Conservation (phyloP, 345 rosid species). For the Eutrema japonicum region DNA sequence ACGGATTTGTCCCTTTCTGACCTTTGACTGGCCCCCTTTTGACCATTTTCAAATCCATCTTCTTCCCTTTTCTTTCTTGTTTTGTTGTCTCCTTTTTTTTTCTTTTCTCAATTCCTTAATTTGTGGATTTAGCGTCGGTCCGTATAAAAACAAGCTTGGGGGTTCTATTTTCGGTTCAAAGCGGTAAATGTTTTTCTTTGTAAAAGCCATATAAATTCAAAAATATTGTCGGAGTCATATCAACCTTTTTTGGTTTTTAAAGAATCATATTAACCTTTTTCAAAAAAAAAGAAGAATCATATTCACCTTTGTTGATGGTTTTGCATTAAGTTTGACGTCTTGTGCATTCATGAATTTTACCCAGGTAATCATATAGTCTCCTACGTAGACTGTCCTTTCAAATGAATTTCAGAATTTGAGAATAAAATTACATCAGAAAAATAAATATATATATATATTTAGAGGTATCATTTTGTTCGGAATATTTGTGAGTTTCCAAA, state of each 20-base stretch:
- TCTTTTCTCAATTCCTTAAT: constrained; percentile 31
- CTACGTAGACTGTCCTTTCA: constrained; percentile 28
- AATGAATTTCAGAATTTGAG: neutral
- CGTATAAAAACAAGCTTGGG: constrained; percentile 12
- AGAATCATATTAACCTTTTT: neutral
- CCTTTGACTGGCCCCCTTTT: constrained; percentile 42
- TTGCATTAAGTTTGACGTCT: constrained; percentile 25
- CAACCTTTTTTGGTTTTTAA: constrained; percentile 16
- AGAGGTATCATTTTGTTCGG: neutral
- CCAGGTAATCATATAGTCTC: constrained; percentile 34
- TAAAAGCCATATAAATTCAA: constrained; percentile 25
- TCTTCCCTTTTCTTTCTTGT: constrained; percentile 40
- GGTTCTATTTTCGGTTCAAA: constrained; percentile 27
- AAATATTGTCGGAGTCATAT: constrained; percentile 37
- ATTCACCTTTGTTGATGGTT: constrained; percentile 35
- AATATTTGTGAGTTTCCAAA: neutral
- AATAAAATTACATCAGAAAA: neutral
- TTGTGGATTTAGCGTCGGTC: constrained; percentile 44
- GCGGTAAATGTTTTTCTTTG: constrained; percentile 28
- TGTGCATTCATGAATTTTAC: constrained; percentile 34
- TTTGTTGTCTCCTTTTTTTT: constrained; percentile 33
- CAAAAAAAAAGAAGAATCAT: neutral
- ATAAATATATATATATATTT: neutral
- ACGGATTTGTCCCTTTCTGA: constrained; percentile 41
- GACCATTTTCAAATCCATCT: constrained; percentile 38